Base-by-base conservation (phyloP, 2,329 filamentous ascomycete genomes). In the Colletotrichum navitas region DNA sequence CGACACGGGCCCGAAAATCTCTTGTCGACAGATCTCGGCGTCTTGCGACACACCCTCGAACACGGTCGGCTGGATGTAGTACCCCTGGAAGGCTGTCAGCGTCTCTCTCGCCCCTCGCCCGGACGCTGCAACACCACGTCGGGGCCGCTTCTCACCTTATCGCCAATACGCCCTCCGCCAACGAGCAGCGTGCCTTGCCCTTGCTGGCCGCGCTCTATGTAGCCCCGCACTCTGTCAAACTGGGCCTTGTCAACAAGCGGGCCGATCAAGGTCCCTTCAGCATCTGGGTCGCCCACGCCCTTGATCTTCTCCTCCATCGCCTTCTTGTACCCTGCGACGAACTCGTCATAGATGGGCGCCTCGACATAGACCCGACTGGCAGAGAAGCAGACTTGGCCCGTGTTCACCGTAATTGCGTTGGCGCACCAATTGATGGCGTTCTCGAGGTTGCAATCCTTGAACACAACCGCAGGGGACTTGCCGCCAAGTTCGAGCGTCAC, bases 331-430 rank as follows among this genome's bases (percentile, higher is more conserved):
- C 81, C 80, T 70, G 84, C 83, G 69, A 92, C 87, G 75, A 94
- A 94, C 11, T 82, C 83, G 26, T 84, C 75, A 74, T 92, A 90
- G 79, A 92, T 86, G 45, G 79, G 77, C 58, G 85, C 81, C 1
- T 91, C 91, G 5, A 94, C 87, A 78, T 93, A 93, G 11, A 94
- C 90, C 3, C 92, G 84, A 0, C 91, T 92, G 7, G 91, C 91
- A 74, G 93, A 93, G 43, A 91, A 92, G 83, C 92, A 94, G 59
- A 93, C 90, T 79, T 94, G 92, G 24, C 92, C 92, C 0, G 90
- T 90, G 76, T 93, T 93, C 68, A 89, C 89, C 83, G 92, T 91
- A 85, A 94, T 80, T 16, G 81, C 76, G 66, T 79, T 78, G 34
- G 77, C 77, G 18, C 78, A 77, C 80, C 80, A 82, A 5, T 69